These are phyloP conservation scores for Phytophthora chlamydospora DNA, from an alignment of 352 stramenopile genomes.

Conservation along the genomic window DNA sequence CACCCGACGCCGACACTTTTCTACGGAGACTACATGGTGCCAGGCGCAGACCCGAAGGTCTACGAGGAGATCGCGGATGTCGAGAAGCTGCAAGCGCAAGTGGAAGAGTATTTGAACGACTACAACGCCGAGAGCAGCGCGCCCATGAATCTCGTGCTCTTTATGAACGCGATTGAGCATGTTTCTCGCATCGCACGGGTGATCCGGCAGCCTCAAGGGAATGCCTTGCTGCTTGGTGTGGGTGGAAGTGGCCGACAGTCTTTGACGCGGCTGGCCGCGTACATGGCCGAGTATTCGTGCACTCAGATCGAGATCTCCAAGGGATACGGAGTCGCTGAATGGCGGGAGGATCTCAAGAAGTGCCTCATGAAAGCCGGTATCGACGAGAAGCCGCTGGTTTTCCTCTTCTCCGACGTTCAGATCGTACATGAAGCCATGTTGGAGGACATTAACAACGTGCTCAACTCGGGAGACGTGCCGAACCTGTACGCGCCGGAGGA, in stretches of 20 bases:
- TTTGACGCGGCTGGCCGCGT: constrained; percentile 90
- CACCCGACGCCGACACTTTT: constrained; percentile 70
- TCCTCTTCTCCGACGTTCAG: constrained; percentile 95
- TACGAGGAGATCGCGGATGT: constrained; percentile 93
- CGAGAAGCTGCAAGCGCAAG: constrained; percentile 75
- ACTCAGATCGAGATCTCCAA: constrained; percentile 97
- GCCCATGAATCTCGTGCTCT: constrained; percentile 90
- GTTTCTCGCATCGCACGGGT: constrained; percentile 85
- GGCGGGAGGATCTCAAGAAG: constrained; percentile 94
- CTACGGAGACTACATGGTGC: constrained; percentile 94
- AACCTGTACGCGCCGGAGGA: constrained; percentile 95
- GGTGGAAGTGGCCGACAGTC: constrained; percentile 93
- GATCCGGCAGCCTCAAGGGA: constrained; percentile 87
- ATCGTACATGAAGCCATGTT: constrained; percentile 96
- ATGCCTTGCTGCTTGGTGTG: constrained; percentile 93
- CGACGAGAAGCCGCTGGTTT: constrained; percentile 93
- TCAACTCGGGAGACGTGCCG: constrained; percentile 95
- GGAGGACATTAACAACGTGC: constrained; percentile 96
- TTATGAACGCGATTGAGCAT: constrained; percentile 90
- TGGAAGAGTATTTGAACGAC: constrained; percentile 89
- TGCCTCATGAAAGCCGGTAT: constrained; percentile 92
- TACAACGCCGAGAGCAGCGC: constrained; percentile 89
- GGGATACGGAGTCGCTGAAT: constrained; percentile 93
- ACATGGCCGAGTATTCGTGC: constrained; percentile 93
- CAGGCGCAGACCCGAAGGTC: constrained; percentile 88